These are phyloP conservation scores for Cyberlindnera mrakii DNA, from an alignment of 805 yeast genomes.

Conservation along the genomic window DNA sequence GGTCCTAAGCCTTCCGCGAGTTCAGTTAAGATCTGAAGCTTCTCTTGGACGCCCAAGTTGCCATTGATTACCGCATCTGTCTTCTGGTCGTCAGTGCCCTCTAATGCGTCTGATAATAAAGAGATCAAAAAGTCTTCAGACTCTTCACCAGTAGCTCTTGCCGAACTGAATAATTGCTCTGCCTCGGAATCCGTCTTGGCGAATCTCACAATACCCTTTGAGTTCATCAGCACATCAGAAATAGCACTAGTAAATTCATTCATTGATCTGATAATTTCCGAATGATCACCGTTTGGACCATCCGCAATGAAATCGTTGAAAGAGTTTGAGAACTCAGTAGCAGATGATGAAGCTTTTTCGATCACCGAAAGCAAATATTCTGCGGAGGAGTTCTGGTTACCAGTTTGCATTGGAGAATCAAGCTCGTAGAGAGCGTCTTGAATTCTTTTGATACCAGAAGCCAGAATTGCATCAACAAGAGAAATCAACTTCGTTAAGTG, in stretches of 20 bases:
- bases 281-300: slow-evolving; percentile 62
- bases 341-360: slow-evolving; percentile 63
- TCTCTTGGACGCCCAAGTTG: slow-evolving; percentile 68
- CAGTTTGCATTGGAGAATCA: slow-evolving; percentile 77
- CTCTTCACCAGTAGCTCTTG: slow-evolving; percentile 53
- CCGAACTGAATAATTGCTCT: slow-evolving; percentile 40
- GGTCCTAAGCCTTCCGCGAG: slow-evolving; percentile 55
- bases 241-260: slow-evolving; percentile 58
- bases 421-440: slow-evolving; percentile 68
- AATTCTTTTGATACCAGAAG: slow-evolving; percentile 61
- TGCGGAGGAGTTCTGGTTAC: slow-evolving; percentile 71
- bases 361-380: slow-evolving; percentile 59
- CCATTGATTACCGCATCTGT: slow-evolving; percentile 73
- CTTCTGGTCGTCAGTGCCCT: slow-evolving; percentile 53
- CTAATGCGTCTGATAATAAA: slow-evolving; percentile 47
- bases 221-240: slow-evolving; percentile 55
- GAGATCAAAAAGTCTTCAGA: slow-evolving; percentile 58
- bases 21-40: slow-evolving; percentile 51
- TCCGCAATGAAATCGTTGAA: slow-evolving; percentile 74
- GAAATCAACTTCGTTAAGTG: slow-evolving; percentile 46
- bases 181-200: slow-evolving; percentile 46
- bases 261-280: slow-evolving; percentile 52
- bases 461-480: slow-evolving; percentile 64
- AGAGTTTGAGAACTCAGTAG: slow-evolving; percentile 74
- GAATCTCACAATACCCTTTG: slow-evolving; percentile 62